phyloP scores from a whole-genome alignment of 2,329 filamentous ascomycete genomes.

The Pleomassaria siparia region DNA sequence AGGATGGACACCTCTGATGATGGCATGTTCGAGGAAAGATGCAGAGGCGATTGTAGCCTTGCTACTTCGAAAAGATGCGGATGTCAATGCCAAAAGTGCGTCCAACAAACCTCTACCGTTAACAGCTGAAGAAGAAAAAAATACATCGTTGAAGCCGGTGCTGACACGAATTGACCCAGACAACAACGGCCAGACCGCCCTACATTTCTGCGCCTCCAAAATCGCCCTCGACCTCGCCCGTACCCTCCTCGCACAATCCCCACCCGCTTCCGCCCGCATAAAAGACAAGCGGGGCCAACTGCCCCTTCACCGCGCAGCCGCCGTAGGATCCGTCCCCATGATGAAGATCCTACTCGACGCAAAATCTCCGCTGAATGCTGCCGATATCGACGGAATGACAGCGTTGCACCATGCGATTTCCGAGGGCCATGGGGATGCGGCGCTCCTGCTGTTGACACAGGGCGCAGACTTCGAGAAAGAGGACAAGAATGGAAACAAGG shows the following conservation, averaged over 20 bases:
- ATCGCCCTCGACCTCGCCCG: slow-evolving; percentile 79
- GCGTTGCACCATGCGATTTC: slow-evolving; percentile 84
- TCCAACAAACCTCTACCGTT: neutral
- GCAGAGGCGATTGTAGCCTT: slow-evolving; percentile 68
- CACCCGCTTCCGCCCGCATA: slow-evolving; percentile 69
- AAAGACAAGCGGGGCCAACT: slow-evolving; percentile 89
- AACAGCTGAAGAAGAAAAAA: neutral
- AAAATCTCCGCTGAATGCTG: slow-evolving; percentile 78
- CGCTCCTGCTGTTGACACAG: slow-evolving; percentile 76
- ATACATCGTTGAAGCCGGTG: neutral
- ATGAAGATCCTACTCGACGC: slow-evolving; percentile 75
- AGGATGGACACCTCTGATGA: slow-evolving; percentile 85
- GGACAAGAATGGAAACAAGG: slow-evolving; percentile 68
- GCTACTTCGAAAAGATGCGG: slow-evolving; percentile 68
- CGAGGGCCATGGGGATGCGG: slow-evolving; percentile 77
- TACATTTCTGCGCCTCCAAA: slow-evolving; percentile 93
- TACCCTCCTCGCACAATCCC: slow-evolving; percentile 65
- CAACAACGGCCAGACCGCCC: slow-evolving; percentile 74
- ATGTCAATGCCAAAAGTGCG: slow-evolving; percentile 71
- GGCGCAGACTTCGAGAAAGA: slow-evolving; percentile 81
- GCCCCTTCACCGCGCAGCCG: slow-evolving; percentile 86
- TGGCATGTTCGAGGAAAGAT: slow-evolving; percentile 73
- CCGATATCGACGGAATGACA: slow-evolving; percentile 80
- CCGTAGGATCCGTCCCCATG: slow-evolving; percentile 86
- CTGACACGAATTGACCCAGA: slow-evolving; percentile 47